Percentiles rank a stretch among this genome's conserved stretches.
Conservation (phyloP, 805 yeast genomes). For the Cyberlindnera maclurae region DNA sequence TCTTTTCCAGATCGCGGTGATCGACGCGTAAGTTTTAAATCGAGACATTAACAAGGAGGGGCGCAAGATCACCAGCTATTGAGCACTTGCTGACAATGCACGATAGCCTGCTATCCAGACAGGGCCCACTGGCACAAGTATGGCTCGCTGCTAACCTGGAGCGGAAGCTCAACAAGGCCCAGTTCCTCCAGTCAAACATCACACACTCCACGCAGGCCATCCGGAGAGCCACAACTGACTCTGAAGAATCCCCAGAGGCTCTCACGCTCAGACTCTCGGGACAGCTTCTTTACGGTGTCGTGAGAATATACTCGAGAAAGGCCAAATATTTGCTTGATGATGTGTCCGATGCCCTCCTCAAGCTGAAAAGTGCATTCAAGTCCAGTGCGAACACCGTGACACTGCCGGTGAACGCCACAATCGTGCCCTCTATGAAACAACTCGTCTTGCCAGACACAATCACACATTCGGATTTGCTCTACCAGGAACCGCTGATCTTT, state of each 20-base stretch:
- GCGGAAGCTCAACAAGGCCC: conserved; percentile 63
- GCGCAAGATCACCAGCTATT: no score
- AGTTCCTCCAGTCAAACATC: conserved; percentile 65
- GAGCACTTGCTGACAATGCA: background rate
- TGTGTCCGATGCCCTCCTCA: conserved; percentile 66
- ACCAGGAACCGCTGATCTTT: conserved; percentile 48
- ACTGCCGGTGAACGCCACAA: conserved; percentile 53
- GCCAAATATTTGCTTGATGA: conserved; percentile 80
- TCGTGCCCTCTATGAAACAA: conserved; percentile 50
- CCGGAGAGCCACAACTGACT: conserved; percentile 32
- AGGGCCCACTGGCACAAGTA: conserved; percentile 82
- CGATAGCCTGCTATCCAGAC: conserved; percentile 49
- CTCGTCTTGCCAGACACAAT: conserved; percentile 70
- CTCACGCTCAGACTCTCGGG: conserved; percentile 79
- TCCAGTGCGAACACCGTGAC: conserved; percentile 41
- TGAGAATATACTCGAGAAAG: conserved; percentile 77
- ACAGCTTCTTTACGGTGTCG: conserved; percentile 80
- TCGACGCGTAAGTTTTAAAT: no score
- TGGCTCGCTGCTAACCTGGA: conserved; percentile 93
- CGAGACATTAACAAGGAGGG: no score
- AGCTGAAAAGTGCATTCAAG: conserved; percentile 61
- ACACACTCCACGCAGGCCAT: conserved; percentile 60
- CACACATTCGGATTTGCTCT: conserved; percentile 66
- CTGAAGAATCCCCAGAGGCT: conserved; percentile 36
- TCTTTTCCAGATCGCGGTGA: no score